Evolutionary conservation across 1,139 yeast species (phyloP).

Genomic region (Trichomonascaceae sp.): DNA sequence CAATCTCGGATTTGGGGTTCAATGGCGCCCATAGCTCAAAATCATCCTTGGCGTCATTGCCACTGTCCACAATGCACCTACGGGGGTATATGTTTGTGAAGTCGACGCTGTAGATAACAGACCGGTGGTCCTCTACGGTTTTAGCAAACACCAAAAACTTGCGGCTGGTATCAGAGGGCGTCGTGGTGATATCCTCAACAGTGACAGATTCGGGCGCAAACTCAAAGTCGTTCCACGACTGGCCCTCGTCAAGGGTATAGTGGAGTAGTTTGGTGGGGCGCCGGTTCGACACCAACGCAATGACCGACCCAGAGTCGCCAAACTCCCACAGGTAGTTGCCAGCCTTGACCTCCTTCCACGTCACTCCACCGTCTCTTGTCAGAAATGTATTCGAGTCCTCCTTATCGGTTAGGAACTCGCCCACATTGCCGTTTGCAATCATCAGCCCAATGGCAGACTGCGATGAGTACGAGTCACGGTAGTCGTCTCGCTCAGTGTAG

Average conservation of each 20-base stretch:
- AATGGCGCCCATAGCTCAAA: constrained; percentile 75
- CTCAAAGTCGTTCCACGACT: constrained; percentile 53
- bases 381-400: constrained; percentile 57
- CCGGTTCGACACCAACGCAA: constrained; percentile 52
- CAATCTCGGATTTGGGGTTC: constrained; percentile 38
- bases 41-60: constrained; percentile 50
- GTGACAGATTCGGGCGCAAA: constrained; percentile 46
- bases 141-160: constrained; percentile 47
- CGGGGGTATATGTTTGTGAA: constrained; percentile 50
- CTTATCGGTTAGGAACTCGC: constrained; percentile 37
- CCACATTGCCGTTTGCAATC: constrained; percentile 86
- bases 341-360: constrained; percentile 69
- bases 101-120: constrained; percentile 47
- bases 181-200: constrained; percentile 70
- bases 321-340: constrained; percentile 87
- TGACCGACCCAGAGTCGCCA: constrained; percentile 87
- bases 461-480: constrained; percentile 76
- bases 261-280: constrained; percentile 44
- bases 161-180: constrained; percentile 78
- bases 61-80: constrained; percentile 59
- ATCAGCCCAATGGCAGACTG: constrained; percentile 80
- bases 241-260: constrained; percentile 73
- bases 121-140: constrained; percentile 27
- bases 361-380: constrained; percentile 76
- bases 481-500: constrained; percentile 73